Evolutionary conservation across 202 grass and related monocot species (phyloP).

Genomic region (Carex arenaria): DNA sequence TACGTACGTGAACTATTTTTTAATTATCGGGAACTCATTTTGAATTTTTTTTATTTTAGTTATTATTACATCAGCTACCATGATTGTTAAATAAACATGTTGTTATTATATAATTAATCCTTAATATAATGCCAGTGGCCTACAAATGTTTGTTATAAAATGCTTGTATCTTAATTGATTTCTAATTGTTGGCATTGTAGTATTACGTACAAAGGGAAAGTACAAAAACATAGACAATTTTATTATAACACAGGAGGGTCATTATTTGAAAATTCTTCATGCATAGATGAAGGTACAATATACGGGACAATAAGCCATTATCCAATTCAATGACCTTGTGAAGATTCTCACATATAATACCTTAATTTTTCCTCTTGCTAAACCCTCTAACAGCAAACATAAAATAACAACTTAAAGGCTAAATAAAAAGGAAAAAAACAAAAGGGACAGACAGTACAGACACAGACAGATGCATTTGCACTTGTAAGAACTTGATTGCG

Average conservation of each 20-base stretch:
- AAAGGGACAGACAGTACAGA: background rate
- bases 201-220: background rate
- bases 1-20: too few relatives aligned
- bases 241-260: background rate
- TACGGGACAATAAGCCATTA: slow-evolving; percentile 11
- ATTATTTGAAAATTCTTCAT: background rate
- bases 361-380: background rate
- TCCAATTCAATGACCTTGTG: background rate
- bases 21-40: too few relatives aligned
- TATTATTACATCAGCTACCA: too few relatives aligned
- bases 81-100: too few relatives aligned
- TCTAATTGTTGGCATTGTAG: background rate
- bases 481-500: background rate
- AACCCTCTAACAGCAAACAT: background rate
- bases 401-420: background rate
- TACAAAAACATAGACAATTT: background rate
- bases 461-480: background rate
- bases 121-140: background rate
- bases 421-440: background rate
- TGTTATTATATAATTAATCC: too few relatives aligned
- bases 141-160: background rate
- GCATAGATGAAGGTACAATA: background rate
- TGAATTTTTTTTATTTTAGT: too few relatives aligned
- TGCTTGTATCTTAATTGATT: background rate
- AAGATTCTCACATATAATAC: background rate